Evolutionary conservation across 2,329 filamentous ascomycete genomes (phyloP).

Genomic region (Talaromyces sp.): DNA sequence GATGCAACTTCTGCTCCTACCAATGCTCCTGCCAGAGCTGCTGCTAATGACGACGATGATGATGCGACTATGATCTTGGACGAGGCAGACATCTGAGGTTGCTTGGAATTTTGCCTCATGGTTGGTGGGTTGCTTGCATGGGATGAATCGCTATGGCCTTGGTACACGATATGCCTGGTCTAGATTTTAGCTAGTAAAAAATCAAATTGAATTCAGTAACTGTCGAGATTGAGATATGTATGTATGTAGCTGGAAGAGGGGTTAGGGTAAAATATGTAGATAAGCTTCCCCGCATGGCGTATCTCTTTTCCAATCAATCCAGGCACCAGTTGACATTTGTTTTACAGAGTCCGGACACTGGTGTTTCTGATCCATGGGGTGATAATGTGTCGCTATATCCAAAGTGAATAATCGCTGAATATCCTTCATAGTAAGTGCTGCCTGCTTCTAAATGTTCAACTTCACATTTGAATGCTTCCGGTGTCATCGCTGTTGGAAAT

Average conservation of each 20-base stretch:
- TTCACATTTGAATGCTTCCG: not conserved
- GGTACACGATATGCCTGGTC: not conserved
- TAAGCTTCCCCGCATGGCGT: conserved; percentile 4
- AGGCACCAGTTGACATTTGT: not conserved
- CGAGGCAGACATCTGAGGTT: not conserved
- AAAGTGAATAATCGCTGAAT: not conserved
- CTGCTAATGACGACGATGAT: not conserved
- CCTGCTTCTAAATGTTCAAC: not conserved
- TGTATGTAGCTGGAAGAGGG: not conserved
- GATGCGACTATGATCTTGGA: not conserved
- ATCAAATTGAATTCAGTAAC: not conserved
- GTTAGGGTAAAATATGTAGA: not conserved
- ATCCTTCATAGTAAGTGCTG: not conserved
- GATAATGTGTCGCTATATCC: not conserved
- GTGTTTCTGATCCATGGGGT: not conserved
- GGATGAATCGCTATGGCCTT: not conserved
- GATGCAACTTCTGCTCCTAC: not conserved
- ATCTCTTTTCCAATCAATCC: not conserved
- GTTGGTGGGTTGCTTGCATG: not conserved
- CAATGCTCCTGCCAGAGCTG: not conserved
- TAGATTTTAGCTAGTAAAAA: not conserved
- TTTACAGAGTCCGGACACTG: not conserved
- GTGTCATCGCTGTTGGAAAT: not conserved
- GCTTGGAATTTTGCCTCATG: not conserved
- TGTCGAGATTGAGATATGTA: not conserved